phyloP scores from a whole-genome alignment of 1,284 basidiomycete species.

The Phylloboletellus chloephorus region DNA sequence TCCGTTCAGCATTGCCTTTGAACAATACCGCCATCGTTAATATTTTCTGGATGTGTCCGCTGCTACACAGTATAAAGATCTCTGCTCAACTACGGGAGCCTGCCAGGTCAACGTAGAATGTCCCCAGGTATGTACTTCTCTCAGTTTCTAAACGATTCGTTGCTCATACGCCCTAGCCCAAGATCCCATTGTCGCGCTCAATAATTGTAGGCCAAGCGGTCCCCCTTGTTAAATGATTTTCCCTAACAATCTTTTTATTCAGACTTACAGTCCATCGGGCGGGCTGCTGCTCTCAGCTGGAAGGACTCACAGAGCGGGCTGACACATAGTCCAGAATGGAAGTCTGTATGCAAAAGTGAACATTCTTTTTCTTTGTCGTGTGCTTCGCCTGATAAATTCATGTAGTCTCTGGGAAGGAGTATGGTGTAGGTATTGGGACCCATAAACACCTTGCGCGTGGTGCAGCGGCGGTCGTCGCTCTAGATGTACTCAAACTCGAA shows the following conservation, averaged over 20 bases:
- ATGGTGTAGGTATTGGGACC: conserved; percentile 33
- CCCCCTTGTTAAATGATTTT: not conserved
- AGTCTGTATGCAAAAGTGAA: conserved; percentile 53
- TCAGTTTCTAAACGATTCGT: not conserved
- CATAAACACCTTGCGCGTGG: conserved; percentile 52
- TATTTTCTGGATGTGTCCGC: conserved; percentile 19
- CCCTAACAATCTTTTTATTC: conserved; percentile 10
- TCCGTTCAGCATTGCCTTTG: conserved; percentile 30
- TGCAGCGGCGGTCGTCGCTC: conserved; percentile 47
- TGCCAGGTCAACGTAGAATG: conserved; percentile 20
- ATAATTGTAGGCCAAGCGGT: conserved; percentile 37
- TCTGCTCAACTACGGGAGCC: conserved; percentile 13
- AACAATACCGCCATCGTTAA: conserved; percentile 26
- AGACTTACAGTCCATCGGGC: conserved; percentile 50
- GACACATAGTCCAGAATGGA: conserved; percentile 50
- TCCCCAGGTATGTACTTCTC: conserved; percentile 19
- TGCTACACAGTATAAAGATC: conserved; percentile 26
- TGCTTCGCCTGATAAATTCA: conserved; percentile 13
- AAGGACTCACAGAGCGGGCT: conserved; percentile 42
- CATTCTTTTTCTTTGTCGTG: conserved; percentile 8
- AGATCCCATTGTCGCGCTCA: conserved; percentile 38
- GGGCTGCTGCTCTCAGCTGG: conserved; percentile 48
- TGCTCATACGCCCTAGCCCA: conserved; percentile 20
- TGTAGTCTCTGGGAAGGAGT: conserved; percentile 27
- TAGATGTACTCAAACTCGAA: conserved; percentile 30